Conservation (phyloP, 345 rosid species). For the Firmiana major region DNA sequence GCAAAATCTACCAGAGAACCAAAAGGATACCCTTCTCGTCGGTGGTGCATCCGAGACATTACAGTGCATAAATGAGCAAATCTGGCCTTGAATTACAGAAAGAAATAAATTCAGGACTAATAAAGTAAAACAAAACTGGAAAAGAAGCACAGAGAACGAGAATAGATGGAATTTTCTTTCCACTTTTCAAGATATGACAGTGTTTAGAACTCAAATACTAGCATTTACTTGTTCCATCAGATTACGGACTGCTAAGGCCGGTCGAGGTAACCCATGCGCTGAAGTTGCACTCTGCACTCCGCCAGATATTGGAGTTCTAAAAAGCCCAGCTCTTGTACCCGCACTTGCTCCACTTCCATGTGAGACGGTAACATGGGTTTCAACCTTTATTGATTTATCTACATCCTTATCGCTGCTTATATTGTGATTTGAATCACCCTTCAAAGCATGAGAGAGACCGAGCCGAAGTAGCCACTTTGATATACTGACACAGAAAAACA, state of each 20-base stretch:
- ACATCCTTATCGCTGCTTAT: constrained; percentile 33
- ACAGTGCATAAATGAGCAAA: constrained; percentile 96
- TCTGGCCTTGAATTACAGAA: constrained; percentile 61
- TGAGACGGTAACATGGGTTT: constrained; percentile 39
- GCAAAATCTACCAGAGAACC: constrained; percentile 95
- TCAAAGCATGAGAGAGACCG: constrained; percentile 41
- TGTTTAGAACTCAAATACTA: constrained; percentile 3
- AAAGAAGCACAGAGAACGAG: background rate
- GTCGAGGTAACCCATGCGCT: constrained; percentile 89
- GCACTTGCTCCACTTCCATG: constrained; percentile 54
- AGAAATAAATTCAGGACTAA: background rate
- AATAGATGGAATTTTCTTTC: background rate
- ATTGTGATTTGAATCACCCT: constrained; percentile 43
- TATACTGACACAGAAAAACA: background rate
- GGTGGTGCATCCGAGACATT: constrained; percentile 97
- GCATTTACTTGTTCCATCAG: constrained; percentile 86
- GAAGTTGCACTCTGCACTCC: constrained; percentile 99
- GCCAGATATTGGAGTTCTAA: constrained; percentile 97
- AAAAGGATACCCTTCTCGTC: constrained; percentile 95
- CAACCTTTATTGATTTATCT: constrained; percentile 40
- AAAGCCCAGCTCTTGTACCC: constrained; percentile 85
- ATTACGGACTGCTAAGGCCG: constrained; percentile 93
- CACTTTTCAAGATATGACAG: constrained; percentile 1
- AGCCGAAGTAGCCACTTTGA: constrained; percentile 31
- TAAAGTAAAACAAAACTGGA: background rate